Conservation (phyloP, 2,329 filamentous ascomycete genomes). For the Aspergillus sp. region DNA sequence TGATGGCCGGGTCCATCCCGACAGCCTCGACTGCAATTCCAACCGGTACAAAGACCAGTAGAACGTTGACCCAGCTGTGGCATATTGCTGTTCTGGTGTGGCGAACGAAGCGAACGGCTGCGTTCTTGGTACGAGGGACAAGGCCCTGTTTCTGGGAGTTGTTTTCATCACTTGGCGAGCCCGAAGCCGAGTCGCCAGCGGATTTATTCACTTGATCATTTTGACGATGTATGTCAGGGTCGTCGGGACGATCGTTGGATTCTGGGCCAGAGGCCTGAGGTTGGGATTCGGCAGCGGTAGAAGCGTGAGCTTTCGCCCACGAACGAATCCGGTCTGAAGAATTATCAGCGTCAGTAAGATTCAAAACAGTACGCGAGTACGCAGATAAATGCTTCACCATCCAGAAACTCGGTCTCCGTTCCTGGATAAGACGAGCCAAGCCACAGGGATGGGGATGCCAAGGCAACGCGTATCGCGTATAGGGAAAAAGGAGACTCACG, state of each 20-base stretch:
- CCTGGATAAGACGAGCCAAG: not conserved
- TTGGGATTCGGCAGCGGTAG: conserved; percentile 20
- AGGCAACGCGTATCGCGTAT: conserved; percentile 11
- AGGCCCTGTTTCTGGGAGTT: conserved; percentile 23
- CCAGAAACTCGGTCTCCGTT: too few relatives aligned
- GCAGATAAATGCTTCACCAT: not conserved
- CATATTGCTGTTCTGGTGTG: conserved; percentile 36
- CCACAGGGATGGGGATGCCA: not conserved
- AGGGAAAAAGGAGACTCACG: conserved; percentile 25
- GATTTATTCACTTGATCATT: conserved; percentile 32
- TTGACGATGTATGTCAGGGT: conserved; percentile 14
- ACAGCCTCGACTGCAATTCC: conserved; percentile 40
- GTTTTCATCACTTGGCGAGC: conserved; percentile 18
- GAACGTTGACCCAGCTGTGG: conserved; percentile 46
- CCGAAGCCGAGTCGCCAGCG: conserved; percentile 20
- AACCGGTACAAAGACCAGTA: conserved; percentile 44
- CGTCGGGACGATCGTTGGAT: conserved; percentile 5
- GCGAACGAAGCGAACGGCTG: conserved; percentile 30
- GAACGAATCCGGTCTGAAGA: conserved; percentile 37
- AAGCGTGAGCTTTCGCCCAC: conserved; percentile 44
- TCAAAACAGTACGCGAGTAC: not conserved
- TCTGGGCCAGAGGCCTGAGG: not conserved
- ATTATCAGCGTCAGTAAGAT: not conserved
- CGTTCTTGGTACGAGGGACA: conserved; percentile 31
- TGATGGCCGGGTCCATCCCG: conserved; percentile 56